Base-by-base conservation (phyloP, 768 basidiomycete species). In the Rhizopogon vinicolor region DNA sequence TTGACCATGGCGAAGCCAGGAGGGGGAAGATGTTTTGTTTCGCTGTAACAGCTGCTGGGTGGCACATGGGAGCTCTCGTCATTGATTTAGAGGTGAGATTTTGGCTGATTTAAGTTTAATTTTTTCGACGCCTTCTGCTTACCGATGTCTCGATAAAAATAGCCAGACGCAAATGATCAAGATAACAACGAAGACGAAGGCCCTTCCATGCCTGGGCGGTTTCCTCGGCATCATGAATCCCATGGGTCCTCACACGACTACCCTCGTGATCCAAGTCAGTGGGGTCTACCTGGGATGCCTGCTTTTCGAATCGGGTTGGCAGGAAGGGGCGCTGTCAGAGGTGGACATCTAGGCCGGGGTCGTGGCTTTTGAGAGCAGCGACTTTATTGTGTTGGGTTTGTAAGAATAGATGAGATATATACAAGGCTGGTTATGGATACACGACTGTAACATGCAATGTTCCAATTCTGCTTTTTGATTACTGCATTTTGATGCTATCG, bases 1-100 rank as follows among this genome's bases (percentile, higher is more conserved):
- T 95, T 63, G 85, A 85, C 61, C 77, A 84, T 59, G 74, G 67
- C n/a, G 71, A 69, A 52, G 79, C 77, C 62, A 72, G 68, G 46
- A 69, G 67, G 19, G 82, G 76, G 55, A 75, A 85, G 46, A 76
- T 78, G 60, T 97, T 90, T 64, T 92, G 90, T 61, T 89, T 96
- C 61, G 81, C 81, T 1, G 84, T 86, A 5, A 81, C 91, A 5
- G 91, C 94, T 3, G 80, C 84, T 0, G 95, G 95, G 9, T 96
- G 93, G 94, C 95, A 98, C 63, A 89, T 82, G 54, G 94, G 93
- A 7, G 92, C 93, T 1, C 74, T 98, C 45, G 90, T 91, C 3
- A 86, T 96, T 41, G 90, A 93, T 66, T 74, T 93, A 28, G 85
- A 92, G 75, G 90, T 89, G 55, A 35, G 63, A 39, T 14, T 14